These are phyloP conservation scores for Backusella australiensis DNA, from an alignment of 192 early-diverging fungal species.

Conservation along the genomic window DNA sequence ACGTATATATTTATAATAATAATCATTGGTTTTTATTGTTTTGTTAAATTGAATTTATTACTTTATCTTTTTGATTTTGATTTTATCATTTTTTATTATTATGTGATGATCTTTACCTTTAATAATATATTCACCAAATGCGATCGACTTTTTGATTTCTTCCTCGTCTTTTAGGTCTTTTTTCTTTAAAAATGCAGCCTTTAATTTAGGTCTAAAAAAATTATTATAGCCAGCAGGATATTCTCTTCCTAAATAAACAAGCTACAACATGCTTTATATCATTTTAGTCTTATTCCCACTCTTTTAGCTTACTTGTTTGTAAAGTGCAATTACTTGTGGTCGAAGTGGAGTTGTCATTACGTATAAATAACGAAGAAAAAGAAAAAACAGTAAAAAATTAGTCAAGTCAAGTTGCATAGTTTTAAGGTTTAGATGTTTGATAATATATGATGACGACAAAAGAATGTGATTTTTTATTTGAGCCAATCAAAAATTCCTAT, in stretches of 20 bases:
- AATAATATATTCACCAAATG: conserved; percentile 39
- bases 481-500: neutral
- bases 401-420: neutral
- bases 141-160: conserved; percentile 38
- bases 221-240: conserved; percentile 42
- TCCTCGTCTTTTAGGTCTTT: conserved; percentile 28
- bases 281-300: neutral
- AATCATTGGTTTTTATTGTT: conserved; percentile 5
- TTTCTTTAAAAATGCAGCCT: conserved; percentile 45
- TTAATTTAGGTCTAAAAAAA: conserved; percentile 40
- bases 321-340: conserved; percentile 32
- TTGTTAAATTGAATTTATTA: conserved; percentile 2
- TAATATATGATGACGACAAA: neutral
- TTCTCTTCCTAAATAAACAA: conserved; percentile 42
- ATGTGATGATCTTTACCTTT: conserved; percentile 32
- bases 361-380: neutral
- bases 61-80: conserved; percentile 7
- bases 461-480: neutral
- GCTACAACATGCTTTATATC: conserved; percentile 23
- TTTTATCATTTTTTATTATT: neutral
- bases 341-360: conserved; percentile 18
- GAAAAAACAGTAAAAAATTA: neutral
- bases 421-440: neutral
- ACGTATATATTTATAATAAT: conserved; percentile 3
- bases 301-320: conserved; percentile 32